Percentiles rank a stretch among this genome's conserved stretches.
Evolutionary conservation across 2,329 filamentous ascomycete species (phyloP).

Genomic region (Rutstroemia sp.): DNA sequence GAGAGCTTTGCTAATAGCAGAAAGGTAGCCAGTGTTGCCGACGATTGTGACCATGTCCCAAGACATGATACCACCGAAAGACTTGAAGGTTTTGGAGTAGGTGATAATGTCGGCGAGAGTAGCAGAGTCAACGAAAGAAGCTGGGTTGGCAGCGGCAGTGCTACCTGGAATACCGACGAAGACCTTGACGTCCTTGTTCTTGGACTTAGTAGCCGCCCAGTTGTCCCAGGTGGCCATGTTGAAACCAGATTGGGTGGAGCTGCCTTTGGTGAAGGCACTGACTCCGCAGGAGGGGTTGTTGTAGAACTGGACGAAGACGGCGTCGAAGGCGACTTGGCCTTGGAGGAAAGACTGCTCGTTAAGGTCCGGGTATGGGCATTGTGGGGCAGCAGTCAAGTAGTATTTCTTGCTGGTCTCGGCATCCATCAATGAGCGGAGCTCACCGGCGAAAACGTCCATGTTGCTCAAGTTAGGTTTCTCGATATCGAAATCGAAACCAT

Average conservation of each 20-base stretch:
- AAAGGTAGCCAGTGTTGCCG: conserved; percentile 4
- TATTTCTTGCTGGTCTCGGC: conserved; percentile 37
- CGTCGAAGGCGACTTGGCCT: conserved; percentile 37
- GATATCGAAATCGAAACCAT: conserved; percentile 68
- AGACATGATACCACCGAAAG: conserved; percentile 60
- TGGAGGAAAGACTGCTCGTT: conserved; percentile 49
- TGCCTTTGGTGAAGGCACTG: conserved; percentile 36
- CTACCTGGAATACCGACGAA: conserved; percentile 50
- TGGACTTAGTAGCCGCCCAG: conserved; percentile 50
- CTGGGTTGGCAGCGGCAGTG: conserved; percentile 39
- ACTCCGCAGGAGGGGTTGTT: conserved; percentile 50
- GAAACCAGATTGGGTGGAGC: conserved; percentile 43
- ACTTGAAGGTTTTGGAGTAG: conserved; percentile 45
- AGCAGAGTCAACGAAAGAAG: conserved; percentile 40
- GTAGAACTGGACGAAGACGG: conserved; percentile 35
- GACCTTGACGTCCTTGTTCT: conserved; percentile 52
- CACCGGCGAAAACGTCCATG: conserved; percentile 4
- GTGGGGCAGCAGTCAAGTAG: conserved; percentile 57
- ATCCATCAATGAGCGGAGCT: conserved; percentile 42
- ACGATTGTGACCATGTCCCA: conserved; percentile 58
- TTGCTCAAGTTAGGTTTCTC: neutral
- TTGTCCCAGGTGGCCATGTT: conserved; percentile 56
- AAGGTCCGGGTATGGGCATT: conserved; percentile 57
- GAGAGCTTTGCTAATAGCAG: conserved; percentile 1
- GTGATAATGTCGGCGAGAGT: conserved; percentile 42